Evolutionary conservation across 805 yeast genomes (phyloP), one percentile per base, ranked within the genome.

Genomic region (Sugiyamaella valdiviana): DNA sequence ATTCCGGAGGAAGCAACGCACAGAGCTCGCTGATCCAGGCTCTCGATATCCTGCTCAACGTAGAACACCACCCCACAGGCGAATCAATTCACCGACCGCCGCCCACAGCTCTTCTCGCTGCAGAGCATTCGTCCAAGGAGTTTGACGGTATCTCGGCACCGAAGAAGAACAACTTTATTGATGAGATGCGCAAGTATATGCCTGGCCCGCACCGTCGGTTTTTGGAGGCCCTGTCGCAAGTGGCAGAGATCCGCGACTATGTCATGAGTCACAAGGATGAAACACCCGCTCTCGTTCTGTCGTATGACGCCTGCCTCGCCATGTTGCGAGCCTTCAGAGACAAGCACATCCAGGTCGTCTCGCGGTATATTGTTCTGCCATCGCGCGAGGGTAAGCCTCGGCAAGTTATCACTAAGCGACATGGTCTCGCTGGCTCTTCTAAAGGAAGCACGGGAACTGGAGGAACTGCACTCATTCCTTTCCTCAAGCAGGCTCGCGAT

Each of bases 1-100:
- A 76, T 63, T 74, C 95, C 15, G 98, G 98, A 22, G 98, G 98
- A 0, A 85, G 95, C 3, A 90, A 90, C 63, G 97, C 96, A 0
- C 98, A 90, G 66, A 81, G 90, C 42, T 86, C 96, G 2, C 72
- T 90, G 58, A 85, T 91, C 53, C 97, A 90, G 67, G 82, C 88
- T 21, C 71, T 90, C 52, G 98, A 90, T 62, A 76, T 86, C 21
- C 64, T 88, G 15, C 72, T 90, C 37, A 79, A 79, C 42, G 84
- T 90, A 14, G 81, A 80, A 50, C 98, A 90, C 64, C 76, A 74
- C 53, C 82, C 95, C 3, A 81, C 91, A 1, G 96, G 95, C 2
- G 74, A 75, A 47, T 66, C 82, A 59, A 51, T 51, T 17, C 46
- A 50, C n/a, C 39, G 53, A 15, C 51, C 53, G 5, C 45, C 51